Percentiles rank a stretch among this genome's conserved stretches.
phyloP scores from a whole-genome alignment of 495 filamentous ascomycete species.

The Daldinia loculata region DNA sequence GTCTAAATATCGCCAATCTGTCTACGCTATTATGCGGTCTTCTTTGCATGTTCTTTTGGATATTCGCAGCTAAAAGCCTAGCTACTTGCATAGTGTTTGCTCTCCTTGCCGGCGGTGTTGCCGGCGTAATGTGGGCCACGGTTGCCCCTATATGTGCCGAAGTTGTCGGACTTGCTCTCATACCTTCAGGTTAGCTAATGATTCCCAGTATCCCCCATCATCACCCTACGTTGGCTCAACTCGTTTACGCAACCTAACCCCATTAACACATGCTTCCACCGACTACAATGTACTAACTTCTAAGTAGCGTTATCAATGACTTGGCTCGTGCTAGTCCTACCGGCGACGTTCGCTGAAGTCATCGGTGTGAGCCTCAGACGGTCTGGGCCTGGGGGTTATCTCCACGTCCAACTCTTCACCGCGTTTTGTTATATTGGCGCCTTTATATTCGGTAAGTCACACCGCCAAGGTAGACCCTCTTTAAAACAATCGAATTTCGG shows the following conservation, averaged over 20 bases:
- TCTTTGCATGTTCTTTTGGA: conserved; percentile 73
- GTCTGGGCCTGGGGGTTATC: conserved; percentile 51
- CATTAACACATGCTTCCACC: not conserved
- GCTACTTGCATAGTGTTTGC: conserved; percentile 75
- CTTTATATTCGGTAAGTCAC: conserved; percentile 50
- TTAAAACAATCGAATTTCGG: not conserved
- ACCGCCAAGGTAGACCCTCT: conserved; percentile 2
- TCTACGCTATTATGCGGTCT: conserved; percentile 69
- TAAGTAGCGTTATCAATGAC: conserved; percentile 68
- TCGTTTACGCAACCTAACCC: not conserved
- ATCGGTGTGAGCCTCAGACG: conserved; percentile 74
- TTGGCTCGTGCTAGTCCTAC: conserved; percentile 77
- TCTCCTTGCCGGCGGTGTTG: conserved; percentile 72
- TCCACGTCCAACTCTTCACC: conserved; percentile 54
- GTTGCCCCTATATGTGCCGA: conserved; percentile 79
- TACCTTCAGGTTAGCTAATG: conserved; percentile 66
- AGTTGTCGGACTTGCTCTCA: conserved; percentile 74
- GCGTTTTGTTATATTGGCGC: conserved; percentile 50
- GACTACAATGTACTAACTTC: conserved; percentile 6
- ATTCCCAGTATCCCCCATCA: not conserved
- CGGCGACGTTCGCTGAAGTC: conserved; percentile 76
- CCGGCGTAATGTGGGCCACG: conserved; percentile 78
- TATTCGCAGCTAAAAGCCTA: conserved; percentile 67
- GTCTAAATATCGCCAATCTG: conserved; percentile 70
- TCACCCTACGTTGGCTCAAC: not conserved